Conservation (phyloP, 2,329 filamentous ascomycete species). For the Cryphonectria carpinicola region DNA sequence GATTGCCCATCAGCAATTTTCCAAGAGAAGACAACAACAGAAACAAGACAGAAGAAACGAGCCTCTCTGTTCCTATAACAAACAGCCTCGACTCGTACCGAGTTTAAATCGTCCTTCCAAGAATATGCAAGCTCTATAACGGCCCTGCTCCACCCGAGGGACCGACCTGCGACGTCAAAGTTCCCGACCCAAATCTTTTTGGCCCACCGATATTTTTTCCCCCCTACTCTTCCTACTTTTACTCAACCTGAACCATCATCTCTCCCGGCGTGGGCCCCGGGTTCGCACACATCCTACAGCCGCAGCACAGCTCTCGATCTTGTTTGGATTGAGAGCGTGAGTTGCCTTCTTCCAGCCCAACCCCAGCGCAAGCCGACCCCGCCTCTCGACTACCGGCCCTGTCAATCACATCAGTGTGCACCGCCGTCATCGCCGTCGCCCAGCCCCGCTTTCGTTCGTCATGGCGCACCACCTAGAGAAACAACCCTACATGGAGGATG, state of each 20-base stretch:
- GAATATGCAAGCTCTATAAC: conserved; percentile 29
- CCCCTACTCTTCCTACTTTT: not conserved
- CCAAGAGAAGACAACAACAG: not conserved
- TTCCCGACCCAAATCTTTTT: conserved; percentile 23
- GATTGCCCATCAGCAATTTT: not conserved
- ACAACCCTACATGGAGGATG: conserved; percentile 55
- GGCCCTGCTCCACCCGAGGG: conserved; percentile 26
- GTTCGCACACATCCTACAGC: not conserved
- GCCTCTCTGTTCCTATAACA: not conserved
- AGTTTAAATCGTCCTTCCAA: conserved; percentile 8
- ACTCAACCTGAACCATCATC: not conserved
- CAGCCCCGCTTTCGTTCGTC: conserved; percentile 31
- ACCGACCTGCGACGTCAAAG: conserved; percentile 20
- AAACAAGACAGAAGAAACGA: not conserved
- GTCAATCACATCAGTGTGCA: not conserved
- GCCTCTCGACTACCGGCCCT: not conserved
- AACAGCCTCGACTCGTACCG: not conserved
- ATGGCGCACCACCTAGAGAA: conserved; percentile 46
- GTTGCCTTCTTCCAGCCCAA: not conserved
- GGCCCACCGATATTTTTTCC: conserved; percentile 16
- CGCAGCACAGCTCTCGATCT: not conserved
- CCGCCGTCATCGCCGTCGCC: not conserved
- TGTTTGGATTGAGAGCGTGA: not conserved
- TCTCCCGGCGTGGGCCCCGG: conserved; percentile 1
- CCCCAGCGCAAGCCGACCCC: not conserved